Evolutionary conservation across 495 filamentous ascomycete species (phyloP), one percentile per base, ranked within the genome.

Genomic region (Lepidopterella palustris): DNA sequence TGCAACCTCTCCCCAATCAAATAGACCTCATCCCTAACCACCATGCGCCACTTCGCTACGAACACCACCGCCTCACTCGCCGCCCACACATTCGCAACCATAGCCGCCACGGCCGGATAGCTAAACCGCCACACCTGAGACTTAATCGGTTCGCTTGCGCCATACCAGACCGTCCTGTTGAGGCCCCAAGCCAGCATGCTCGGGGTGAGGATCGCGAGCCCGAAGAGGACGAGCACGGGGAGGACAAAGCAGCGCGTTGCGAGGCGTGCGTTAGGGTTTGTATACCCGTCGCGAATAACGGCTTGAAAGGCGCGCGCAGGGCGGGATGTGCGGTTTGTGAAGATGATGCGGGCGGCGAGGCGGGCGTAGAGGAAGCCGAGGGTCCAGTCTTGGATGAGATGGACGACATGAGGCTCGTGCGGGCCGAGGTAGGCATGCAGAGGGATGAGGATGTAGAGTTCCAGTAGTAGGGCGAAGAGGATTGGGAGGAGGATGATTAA

Each of bases 1-100:
- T 97, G 92, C 61, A 99, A 74, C 29, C 91, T 77, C 75, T 97
- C 91, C 1, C 93, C 93, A 67, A 97, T 93, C 62, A 97, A 75
- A 68, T 97, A 99, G 6, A 95, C 92, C 73, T 99, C 93, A 69
- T 99, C 93, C 29, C 87, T 76, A 50, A 99, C 90, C 63, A 83
- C 83, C 67, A 83, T 79, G 69, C 87, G 83, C 93, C 93, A 98
- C 42, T 80, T 76, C 24, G 82, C 81, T 39, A 66, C 55, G 49
- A 65, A 62, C 29, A 48, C 52, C 0, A 92, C 72, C 40, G 85
- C 73, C 55, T 78, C 76, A 49, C 73, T 70, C 1, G 76, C 68
- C 28, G 78, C 65, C 63, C 78, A 78, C 13, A 69, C 65, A 11
- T 84, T 64, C 26, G 72, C 76, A 2, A 87, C 61, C 0, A 77